Conservation (phyloP, 106 monocot genomes). For the Dactylorhiza incarnata region DNA sequence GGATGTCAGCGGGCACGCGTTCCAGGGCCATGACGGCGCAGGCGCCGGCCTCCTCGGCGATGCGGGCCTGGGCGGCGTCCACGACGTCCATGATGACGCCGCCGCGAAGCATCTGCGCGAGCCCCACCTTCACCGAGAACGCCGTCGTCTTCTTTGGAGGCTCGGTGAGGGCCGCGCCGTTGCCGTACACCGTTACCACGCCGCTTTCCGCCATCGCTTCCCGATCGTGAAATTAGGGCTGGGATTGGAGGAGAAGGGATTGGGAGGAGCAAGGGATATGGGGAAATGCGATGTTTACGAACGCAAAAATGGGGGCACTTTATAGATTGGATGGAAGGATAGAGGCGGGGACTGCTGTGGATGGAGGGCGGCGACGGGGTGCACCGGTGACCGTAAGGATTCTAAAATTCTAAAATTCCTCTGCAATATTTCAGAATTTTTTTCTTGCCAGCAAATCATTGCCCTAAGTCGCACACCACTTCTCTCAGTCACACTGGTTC, state of each 20-base stretch:
- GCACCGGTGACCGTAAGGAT: background rate
- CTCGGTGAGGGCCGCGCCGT: conserved; percentile 22
- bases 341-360: too few relatives aligned
- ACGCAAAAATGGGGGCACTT: background rate
- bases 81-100: conserved; percentile 27
- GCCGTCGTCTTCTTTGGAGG: conserved; percentile 28
- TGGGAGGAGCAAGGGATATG: background rate
- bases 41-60: conserved; percentile 62
- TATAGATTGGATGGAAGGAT: background rate
- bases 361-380: background rate
- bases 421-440: too few relatives aligned
- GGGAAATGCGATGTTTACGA: background rate
- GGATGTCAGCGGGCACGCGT: conserved; percentile 73
- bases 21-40: conserved; percentile 68
- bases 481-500: too few relatives aligned
- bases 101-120: conserved; percentile 42
- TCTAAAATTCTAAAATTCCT: too few relatives aligned
- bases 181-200: conserved; percentile 20
- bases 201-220: conserved; percentile 9
- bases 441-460: too few relatives aligned
- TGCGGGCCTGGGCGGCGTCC: conserved; percentile 35
- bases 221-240: background rate
- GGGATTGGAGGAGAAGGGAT: background rate
- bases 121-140: conserved; percentile 48
- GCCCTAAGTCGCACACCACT: too few relatives aligned